phyloP scores from a whole-genome alignment of 75 land plant genomes.

The Isoetes taiwanensis region DNA sequence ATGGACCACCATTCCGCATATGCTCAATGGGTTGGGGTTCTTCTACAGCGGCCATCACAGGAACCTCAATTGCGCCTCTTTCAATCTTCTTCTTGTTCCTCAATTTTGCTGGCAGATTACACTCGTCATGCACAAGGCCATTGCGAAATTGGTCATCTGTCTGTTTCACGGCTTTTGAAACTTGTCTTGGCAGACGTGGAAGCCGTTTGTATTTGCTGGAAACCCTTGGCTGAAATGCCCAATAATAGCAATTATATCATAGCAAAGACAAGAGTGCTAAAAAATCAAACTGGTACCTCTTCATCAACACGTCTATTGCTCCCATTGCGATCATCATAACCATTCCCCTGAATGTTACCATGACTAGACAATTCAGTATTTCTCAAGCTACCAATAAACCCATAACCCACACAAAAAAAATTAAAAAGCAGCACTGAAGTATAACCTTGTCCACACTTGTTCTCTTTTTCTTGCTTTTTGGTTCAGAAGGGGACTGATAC shows the following conservation, averaged over 20 bases:
- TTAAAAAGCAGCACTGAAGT: not conserved
- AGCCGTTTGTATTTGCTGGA: too few species aligned
- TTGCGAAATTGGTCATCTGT: too few species aligned
- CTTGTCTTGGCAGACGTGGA: too few species aligned
- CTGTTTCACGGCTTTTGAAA: too few species aligned
- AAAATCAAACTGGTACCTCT: too few species aligned
- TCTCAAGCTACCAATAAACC: not conserved
- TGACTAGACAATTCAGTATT: not conserved
- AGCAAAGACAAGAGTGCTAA: too few species aligned
- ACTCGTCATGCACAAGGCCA: slow-evolving; percentile 14
- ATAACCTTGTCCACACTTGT: not conserved
- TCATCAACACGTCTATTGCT: not conserved
- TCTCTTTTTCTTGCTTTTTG: slow-evolving; percentile 1
- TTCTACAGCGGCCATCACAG: slow-evolving; percentile 9
- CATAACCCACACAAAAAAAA: not conserved
- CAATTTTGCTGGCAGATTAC: slow-evolving; percentile 13
- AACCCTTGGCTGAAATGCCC: too few species aligned
- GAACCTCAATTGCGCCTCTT: too few species aligned
- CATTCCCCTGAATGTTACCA: not conserved
- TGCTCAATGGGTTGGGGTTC: slow-evolving; percentile 1
- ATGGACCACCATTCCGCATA: slow-evolving; percentile 6
- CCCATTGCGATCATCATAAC: not conserved
- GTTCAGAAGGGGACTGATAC: not conserved
- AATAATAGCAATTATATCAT: too few species aligned
- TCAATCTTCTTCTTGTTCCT: slow-evolving; percentile 22